Percentiles rank a stretch among this genome's conserved stretches.
These are phyloP conservation scores for Ganoderma leucocontextum DNA, from an alignment of 1,284 basidiomycete genomes.

Conservation along the genomic window DNA sequence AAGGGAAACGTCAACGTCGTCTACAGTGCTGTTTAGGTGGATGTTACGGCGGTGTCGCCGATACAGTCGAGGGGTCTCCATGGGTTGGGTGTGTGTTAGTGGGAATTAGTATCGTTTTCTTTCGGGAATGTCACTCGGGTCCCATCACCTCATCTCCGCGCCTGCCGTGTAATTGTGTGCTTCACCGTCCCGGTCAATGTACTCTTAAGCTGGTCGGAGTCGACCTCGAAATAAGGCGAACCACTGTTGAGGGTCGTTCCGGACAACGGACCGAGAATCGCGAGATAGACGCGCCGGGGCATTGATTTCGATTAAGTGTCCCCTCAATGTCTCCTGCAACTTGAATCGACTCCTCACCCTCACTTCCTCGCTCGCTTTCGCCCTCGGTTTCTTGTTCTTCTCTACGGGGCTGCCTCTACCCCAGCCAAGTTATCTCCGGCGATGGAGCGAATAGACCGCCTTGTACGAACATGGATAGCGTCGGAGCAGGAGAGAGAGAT, in stretches of 20 bases:
- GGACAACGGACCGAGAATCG: not conserved
- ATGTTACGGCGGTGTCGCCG: not conserved
- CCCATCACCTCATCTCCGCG: not conserved
- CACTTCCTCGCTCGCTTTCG: not conserved
- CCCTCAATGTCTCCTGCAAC: not conserved
- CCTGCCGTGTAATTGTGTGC: not conserved
- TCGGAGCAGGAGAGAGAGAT: conserved; percentile 69
- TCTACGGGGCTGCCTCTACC: not conserved
- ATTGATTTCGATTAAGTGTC: not conserved
- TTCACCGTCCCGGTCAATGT: too few relatives aligned
- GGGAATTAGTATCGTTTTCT: not conserved
- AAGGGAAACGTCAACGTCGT: conserved; percentile 41
- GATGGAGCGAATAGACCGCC: conserved; percentile 55
- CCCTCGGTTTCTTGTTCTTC: not conserved
- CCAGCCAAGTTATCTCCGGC: not conserved
- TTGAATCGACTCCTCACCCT: not conserved
- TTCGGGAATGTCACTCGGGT: conserved; percentile 1
- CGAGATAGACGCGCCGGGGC: not conserved
- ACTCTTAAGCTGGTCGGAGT: too few relatives aligned
- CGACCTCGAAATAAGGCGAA: too few relatives aligned
- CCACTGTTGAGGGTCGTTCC: too few relatives aligned
- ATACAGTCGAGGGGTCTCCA: not conserved
- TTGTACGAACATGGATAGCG: conserved; percentile 80
- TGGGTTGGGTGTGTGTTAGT: not conserved
- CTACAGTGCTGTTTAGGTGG: conserved; percentile 16